Conservation (phyloP, 345 rosid genomes). For the Arabis alpina region DNA sequence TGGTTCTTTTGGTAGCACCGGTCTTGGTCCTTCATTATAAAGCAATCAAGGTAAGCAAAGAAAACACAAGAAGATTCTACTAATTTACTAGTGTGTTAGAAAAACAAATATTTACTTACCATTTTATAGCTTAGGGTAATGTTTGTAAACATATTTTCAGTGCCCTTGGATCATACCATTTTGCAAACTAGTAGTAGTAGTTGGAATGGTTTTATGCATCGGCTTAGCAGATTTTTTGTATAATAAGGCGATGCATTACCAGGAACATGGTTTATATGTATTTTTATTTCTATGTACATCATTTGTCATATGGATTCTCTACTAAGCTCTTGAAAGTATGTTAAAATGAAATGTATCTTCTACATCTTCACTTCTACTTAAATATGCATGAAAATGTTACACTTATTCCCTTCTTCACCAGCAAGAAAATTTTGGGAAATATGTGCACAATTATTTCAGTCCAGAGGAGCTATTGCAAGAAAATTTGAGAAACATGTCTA, state of each 20-base stretch:
- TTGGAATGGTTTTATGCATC: conserved; percentile 38
- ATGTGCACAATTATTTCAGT: too few relatives aligned
- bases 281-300: conserved; percentile 33
- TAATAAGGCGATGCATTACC: conserved; percentile 44
- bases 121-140: conserved; percentile 23
- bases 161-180: conserved; percentile 33
- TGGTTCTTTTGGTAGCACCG: conserved; percentile 45
- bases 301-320: conserved; percentile 40
- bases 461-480: too few relatives aligned
- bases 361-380: neutral
- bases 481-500: too few relatives aligned
- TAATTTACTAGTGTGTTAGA: conserved; percentile 42
- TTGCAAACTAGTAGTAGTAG: conserved; percentile 39
- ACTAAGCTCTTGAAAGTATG: conserved; percentile 26
- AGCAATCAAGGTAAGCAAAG: conserved; percentile 23
- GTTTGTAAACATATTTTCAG: conserved; percentile 32
- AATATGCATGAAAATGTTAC: neutral
- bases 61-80: conserved; percentile 14
- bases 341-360: conserved; percentile 1
- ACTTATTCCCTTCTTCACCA: too few relatives aligned
- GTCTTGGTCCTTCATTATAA: conserved; percentile 39
- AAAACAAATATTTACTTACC: conserved; percentile 22
- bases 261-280: conserved; percentile 30
- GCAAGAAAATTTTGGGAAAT: too few relatives aligned
- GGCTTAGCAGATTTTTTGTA: conserved; percentile 47